These are phyloP conservation scores for Rhodotorula sp. DNA, from an alignment of 1,284 basidiomycete species.

Conservation along the genomic window DNA sequence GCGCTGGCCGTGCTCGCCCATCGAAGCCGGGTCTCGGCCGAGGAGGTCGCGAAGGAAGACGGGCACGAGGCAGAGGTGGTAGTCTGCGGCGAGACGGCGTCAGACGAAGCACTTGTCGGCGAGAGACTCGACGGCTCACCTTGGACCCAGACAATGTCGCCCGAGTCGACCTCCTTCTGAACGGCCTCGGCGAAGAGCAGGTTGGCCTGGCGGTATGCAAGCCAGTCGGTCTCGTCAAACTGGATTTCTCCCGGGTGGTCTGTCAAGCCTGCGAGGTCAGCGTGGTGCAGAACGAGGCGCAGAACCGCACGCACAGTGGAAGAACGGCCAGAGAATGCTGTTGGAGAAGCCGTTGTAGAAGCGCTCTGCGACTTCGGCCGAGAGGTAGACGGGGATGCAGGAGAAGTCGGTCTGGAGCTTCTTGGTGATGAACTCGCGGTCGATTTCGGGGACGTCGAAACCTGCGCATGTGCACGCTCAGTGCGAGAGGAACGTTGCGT, in stretches of 20 bases:
- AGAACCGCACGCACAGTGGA: constrained; percentile 63
- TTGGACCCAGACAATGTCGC: constrained; percentile 98
- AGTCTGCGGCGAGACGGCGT: constrained; percentile 39
- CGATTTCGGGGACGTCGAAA: constrained; percentile 82
- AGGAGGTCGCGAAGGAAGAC: constrained; percentile 87
- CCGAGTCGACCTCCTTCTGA: constrained; percentile 68
- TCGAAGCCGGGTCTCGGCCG: constrained; percentile 57
- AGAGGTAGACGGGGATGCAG: constrained; percentile 95
- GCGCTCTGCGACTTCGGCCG: constrained; percentile 93
- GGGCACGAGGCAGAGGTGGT: constrained; percentile 84
- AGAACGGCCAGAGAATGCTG: constrained; percentile 98
- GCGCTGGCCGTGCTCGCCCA: constrained; percentile 64
- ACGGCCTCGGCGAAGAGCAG: constrained; percentile 89
- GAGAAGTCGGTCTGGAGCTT: constrained; percentile 91
- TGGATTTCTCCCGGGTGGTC: constrained; percentile 81
- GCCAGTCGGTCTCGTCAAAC: constrained; percentile 98
- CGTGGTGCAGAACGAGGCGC: neutral
- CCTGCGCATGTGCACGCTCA: constrained; percentile 55
- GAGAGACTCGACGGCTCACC: constrained; percentile 47
- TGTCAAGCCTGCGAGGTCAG: constrained; percentile 12
- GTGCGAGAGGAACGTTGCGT: neutral
- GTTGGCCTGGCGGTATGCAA: constrained; percentile 96
- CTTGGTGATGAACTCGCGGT: constrained; percentile 78
- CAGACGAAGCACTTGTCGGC: neutral
- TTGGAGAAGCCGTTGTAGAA: constrained; percentile 99